A percentile compares a stretch with the other conserved stretches of the same genome.
These are phyloP conservation scores for Xylaria sp. DNA, from an alignment of 2,329 filamentous ascomycete species.

Conservation along the genomic window DNA sequence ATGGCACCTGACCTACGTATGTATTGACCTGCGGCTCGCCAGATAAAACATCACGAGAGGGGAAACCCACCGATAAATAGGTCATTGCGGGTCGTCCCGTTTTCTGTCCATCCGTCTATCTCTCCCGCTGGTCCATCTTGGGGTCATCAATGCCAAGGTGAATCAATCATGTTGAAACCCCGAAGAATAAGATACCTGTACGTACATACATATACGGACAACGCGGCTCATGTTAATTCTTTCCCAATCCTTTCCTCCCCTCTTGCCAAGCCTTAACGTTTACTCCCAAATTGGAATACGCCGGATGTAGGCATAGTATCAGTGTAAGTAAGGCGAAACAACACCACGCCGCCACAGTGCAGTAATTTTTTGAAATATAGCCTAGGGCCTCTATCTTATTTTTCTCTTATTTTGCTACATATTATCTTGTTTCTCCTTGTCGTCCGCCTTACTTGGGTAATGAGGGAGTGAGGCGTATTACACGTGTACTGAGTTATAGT, in stretches of 20 bases:
- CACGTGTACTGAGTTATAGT: neutral
- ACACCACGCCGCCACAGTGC: neutral
- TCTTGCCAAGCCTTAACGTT: conserved; percentile 23
- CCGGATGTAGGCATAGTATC: neutral
- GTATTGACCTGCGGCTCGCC: conserved; percentile 9
- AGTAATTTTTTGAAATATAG: neutral
- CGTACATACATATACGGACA: conserved; percentile 4
- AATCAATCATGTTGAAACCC: neutral
- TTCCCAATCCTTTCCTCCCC: neutral
- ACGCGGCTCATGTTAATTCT: neutral
- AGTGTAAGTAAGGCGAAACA: neutral
- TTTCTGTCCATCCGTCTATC: conserved; percentile 14
- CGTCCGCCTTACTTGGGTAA: neutral
- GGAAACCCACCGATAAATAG: neutral
- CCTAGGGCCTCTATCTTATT: neutral
- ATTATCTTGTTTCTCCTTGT: neutral
- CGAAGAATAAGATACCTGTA: conserved; percentile 14
- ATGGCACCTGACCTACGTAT: neutral
- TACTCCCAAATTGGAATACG: neutral
- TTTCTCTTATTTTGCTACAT: neutral
- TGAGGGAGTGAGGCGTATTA: neutral
- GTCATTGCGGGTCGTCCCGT: conserved; percentile 25
- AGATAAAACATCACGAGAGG: conserved; percentile 9
- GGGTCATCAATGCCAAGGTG: conserved; percentile 11
- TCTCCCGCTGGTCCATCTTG: neutral